Base-by-base conservation (phyloP, 331 rosid species). In the Spiraea crenata region DNA sequence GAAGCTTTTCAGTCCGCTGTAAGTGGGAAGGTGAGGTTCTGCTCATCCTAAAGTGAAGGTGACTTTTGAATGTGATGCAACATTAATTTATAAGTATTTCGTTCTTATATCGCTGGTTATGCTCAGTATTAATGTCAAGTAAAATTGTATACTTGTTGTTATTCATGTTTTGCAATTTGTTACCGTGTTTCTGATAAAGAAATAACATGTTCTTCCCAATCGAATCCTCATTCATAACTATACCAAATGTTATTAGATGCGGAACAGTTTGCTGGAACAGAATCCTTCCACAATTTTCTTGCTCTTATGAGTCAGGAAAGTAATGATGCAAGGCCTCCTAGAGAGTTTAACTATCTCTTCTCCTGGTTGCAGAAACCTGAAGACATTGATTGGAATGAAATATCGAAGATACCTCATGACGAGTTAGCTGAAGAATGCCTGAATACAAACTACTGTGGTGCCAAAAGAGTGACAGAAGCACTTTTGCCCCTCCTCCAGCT, bases 401-500 rank as follows among this genome's bases (percentile, higher is more conserved):
- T 82, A 59, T 0, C 31, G 5, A 62, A 25, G 31, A 25, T 56
- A 17, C 60, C 72, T 14, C 79, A 17, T 9, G 57, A 72, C 4
- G 81, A 83, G 46, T 71, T 63, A 57, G 34, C 31, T 25, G 31
- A 25, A 25, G 31, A 25, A 25, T 25, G 31, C 31, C 31, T 25
- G 31, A 25, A 25, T 54, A 83, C 81, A 79, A 88, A 88, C 69
- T 85, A 85, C 67, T 67, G 79, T 48, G 87, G 89, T 37, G 47
- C 82, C 20, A 64, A 34, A 17, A 15, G 46, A 25, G 17, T 64
- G 20, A 9, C 57, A 4, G 57, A 74, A 34, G 65, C 71, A 31
- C 64, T 65, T 9, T 6, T 64, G 51, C 65, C 57, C 13, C 71
- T 64, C 5, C 72, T 74, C 9, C 15, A 74, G 57, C 40, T 74